Conservation (phyloP, 192 early-diverging fungal species). For the Gryganskiella cystojenkinii region DNA sequence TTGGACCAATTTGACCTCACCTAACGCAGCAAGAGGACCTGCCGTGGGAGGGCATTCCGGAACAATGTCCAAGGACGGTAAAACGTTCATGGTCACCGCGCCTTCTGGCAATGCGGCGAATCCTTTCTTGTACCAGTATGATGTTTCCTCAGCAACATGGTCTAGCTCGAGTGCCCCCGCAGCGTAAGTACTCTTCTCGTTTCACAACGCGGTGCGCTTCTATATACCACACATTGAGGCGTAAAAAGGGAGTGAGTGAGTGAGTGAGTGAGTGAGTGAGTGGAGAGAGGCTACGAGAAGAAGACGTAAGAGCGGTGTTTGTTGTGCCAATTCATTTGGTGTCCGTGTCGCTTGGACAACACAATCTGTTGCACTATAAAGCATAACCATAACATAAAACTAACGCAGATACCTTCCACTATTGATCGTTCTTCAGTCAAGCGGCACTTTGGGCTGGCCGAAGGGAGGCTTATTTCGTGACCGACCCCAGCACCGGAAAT, state of each 20-base stretch:
- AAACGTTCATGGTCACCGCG: constrained; percentile 25
- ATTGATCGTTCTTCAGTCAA: constrained; percentile 24
- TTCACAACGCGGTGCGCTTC: too few species aligned
- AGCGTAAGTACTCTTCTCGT: constrained; percentile 22
- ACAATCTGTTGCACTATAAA: too few species aligned
- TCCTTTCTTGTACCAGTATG: constrained; percentile 19
- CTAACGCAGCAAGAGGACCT: background rate
- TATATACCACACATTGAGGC: too few species aligned
- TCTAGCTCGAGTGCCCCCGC: constrained; percentile 22
- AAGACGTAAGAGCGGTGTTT: too few species aligned
- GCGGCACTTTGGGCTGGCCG: constrained; percentile 21
- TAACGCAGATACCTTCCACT: too few species aligned
- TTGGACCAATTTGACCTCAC: constrained; percentile 20
- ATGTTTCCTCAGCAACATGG: constrained; percentile 18
- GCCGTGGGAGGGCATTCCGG: constrained; percentile 1
- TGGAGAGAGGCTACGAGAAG: too few species aligned
- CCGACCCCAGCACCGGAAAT: constrained; percentile 11
- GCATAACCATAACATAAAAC: too few species aligned
- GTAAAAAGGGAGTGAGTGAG: too few species aligned
- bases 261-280: too few species aligned
- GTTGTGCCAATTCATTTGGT: too few species aligned
- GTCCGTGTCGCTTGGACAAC: too few species aligned
- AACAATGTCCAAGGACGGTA: constrained; percentile 27
- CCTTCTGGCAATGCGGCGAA: constrained; percentile 4
- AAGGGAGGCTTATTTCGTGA: constrained; percentile 11